Percentiles rank a stretch among this genome's conserved stretches.
Conservation (phyloP, 2,329 filamentous ascomycete genomes). For the Sclerotinia trifoliorum region DNA sequence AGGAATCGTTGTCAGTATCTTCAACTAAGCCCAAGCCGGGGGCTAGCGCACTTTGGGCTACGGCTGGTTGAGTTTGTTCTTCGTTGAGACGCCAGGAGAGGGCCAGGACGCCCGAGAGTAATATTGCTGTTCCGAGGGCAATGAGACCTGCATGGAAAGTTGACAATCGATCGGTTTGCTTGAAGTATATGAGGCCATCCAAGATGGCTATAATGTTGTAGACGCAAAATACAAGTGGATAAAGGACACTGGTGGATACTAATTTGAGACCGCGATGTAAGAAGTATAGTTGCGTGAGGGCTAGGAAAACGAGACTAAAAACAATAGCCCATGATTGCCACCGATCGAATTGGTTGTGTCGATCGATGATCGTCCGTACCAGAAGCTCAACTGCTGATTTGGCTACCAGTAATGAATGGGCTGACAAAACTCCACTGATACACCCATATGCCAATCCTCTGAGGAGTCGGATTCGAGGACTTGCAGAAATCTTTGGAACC, state of each 20-base stretch:
- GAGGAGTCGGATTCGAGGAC: slow-evolving; percentile 68
- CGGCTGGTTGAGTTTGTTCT: slow-evolving; percentile 61
- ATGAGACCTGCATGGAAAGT: slow-evolving; percentile 77
- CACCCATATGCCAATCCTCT: slow-evolving; percentile 85
- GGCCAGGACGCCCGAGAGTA: slow-evolving; percentile 84
- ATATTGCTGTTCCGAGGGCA: slow-evolving; percentile 78
- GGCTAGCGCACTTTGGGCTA: slow-evolving; percentile 67
- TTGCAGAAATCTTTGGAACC: slow-evolving; percentile 55
- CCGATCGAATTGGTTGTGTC: slow-evolving; percentile 87
- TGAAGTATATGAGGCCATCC: slow-evolving; percentile 95
- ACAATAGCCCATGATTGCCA: slow-evolving; percentile 96
- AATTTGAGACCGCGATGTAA: slow-evolving; percentile 91
- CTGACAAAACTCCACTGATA: slow-evolving; percentile 89
- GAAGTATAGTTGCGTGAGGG: slow-evolving; percentile 90
- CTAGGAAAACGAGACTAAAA: slow-evolving; percentile 73
- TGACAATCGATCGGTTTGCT: slow-evolving; percentile 78
- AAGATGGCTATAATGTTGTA: slow-evolving; percentile 99
- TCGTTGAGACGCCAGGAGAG: slow-evolving; percentile 92
- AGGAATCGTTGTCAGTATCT: slow-evolving; percentile 57
- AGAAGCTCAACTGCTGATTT: slow-evolving; percentile 96
- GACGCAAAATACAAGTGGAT: slow-evolving; percentile 95
- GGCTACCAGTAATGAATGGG: slow-evolving; percentile 87
- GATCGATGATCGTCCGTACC: slow-evolving; percentile 80
- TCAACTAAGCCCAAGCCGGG: slow-evolving; percentile 82
- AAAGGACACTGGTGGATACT: slow-evolving; percentile 91